Evolutionary conservation across 345 rosid genomes (phyloP), one percentile per base, ranked within the genome.

Genomic region (Eucalyptus polyanthemos): DNA sequence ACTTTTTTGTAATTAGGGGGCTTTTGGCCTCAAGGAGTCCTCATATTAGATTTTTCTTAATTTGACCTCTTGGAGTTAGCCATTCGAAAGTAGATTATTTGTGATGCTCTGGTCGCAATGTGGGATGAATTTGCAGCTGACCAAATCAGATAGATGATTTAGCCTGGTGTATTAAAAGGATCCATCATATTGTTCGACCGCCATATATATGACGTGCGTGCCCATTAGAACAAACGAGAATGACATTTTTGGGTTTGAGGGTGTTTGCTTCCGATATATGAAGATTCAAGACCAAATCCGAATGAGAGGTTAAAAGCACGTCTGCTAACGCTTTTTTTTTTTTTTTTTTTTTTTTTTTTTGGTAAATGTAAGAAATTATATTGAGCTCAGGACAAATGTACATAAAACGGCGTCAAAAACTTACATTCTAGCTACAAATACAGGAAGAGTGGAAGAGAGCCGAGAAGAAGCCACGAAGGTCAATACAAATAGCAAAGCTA

Each of bases 281-380:
- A 60, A 27, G n/a, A 60, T 60, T 60, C 67, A 27, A 60, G 13
- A 27, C 29, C 67, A 12, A 27, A 60, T 60, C 31, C 14, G 31
- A 27, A 27, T 6, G 16, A 62, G 69, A 60, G 31, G 69, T 11
- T 12, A 50, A 50, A 50, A 50, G 16, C 1, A 6, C 50, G 1
- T 49, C 2, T 49, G 0, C 6, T 49, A 49, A 49, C 14, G 50
- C 15, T 0, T 49, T 13, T 49, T 2, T 13, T 49, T 1, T 13
- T n/a, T n/a, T n/a, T n/a, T n/a, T n/a, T n/a, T n/a, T n/a, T n/a
- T n/a, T n/a, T n/a, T n/a, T n/a, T n/a, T n/a, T n/a, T n/a, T n/a
- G n/a, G n/a, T n/a, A n/a, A n/a, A n/a, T n/a, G n/a, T n/a, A n/a
- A n/a, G n/a, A n/a, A n/a, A n/a, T n/a, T n/a, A n/a, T n/a, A n/a